Base-by-base conservation (phyloP, 2,329 filamentous ascomycete species). In the Fusarium heterosporum region DNA sequence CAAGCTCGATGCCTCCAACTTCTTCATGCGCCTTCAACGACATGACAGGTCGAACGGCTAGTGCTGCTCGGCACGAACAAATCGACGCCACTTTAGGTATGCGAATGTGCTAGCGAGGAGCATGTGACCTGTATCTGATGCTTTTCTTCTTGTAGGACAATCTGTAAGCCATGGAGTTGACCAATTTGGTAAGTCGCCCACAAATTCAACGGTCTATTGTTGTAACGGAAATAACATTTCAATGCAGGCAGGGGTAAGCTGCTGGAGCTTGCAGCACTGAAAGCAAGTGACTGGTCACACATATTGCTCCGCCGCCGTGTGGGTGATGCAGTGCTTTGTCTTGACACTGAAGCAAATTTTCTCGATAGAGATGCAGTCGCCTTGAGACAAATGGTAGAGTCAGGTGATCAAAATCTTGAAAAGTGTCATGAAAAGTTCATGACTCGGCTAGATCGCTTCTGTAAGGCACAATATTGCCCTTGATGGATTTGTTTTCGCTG, bases 261-360 rank as follows among this genome's bases (percentile, higher is more conserved):
- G 8, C 28, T 63, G 26, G 19, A 51, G 16, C 45, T 63, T 43
- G 57, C 60, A 0, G 51, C 51, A 3, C 8, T 51, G 13, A 63
- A 19, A 19, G 50, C 47, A 6, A 29, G 11, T 6, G 60, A 63
- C 12, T 51, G 50, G 22, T 56, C 57, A 11, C 51, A 63, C n/a
- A 56, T 63, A 6, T 48, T 62, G 26, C 19, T 63, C 19, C 60
- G 60, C 34, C 60, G 57, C 6, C 34, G 36, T 28, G 39, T 50
- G 10, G 36, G 11, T 17, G 19, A 34, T 17, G 51, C 45, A 8
- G 41, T 25, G 29, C 56, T 63, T 22, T 56, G 45, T 16, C 25
- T 62, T 13, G 60, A 63, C 26, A 9, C 62, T 19, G 60, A 63
- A 50, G 39, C 56, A 7, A 51, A 51, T 12, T 38, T 26, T 22